Percentiles rank a stretch among this genome's conserved stretches.
These are phyloP conservation scores for Eucommia ulmoides DNA, from an alignment of 257 asterid species.

Conservation along the genomic window DNA sequence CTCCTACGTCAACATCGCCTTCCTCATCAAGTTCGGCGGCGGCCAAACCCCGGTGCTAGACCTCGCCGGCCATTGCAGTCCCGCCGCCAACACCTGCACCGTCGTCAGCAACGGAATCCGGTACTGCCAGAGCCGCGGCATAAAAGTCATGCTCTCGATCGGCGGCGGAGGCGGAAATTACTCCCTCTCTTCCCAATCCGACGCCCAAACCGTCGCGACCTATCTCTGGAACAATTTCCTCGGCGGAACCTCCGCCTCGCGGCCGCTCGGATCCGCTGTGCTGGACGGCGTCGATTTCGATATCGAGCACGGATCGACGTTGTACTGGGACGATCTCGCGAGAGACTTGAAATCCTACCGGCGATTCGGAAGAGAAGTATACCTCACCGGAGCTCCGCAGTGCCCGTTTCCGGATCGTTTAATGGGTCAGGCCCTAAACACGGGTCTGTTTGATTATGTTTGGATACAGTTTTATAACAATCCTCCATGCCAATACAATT, in stretches of 20 bases:
- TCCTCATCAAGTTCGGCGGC: neutral
- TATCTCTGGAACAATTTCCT: neutral
- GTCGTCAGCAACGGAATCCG: neutral
- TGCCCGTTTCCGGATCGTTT: constrained; percentile 43
- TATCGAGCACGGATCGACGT: too few species aligned
- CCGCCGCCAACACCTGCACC: neutral
- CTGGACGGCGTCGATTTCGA: neutral
- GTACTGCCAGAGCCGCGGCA: neutral
- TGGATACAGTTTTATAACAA: constrained; percentile 40
- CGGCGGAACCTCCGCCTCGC: neutral
- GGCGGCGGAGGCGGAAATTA: neutral
- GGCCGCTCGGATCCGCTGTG: neutral
- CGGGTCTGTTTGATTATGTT: constrained; percentile 36
- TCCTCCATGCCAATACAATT: constrained; percentile 28
- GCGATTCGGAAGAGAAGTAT: constrained; percentile 27
- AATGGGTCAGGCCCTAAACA: constrained; percentile 23
- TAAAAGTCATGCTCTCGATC: neutral
- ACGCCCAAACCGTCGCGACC: neutral
- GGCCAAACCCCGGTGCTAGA: neutral
- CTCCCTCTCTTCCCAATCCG: neutral
- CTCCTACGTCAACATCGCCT: neutral
- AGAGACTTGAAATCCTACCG: constrained; percentile 17
- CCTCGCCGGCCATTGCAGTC: neutral
- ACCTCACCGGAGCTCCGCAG: constrained; percentile 42
- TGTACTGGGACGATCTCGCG: constrained; percentile 36